A percentile compares a stretch with the other conserved stretches of the same genome.
Evolutionary conservation across 257 asterid species (phyloP).

Genomic region (Solanum infundibuliforme): DNA sequence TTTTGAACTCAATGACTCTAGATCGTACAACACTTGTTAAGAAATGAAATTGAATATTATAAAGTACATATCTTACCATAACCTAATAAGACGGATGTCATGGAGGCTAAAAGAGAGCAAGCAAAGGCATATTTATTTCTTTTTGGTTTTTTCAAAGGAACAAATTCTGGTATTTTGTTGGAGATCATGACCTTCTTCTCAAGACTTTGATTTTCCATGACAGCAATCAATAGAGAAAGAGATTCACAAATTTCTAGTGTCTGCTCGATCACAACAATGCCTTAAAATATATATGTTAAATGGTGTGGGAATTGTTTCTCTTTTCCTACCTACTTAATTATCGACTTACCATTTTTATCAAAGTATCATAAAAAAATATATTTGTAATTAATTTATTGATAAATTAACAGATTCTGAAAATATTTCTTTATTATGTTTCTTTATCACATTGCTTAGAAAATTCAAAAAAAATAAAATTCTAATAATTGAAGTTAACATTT

Average conservation of each 20-base stretch:
- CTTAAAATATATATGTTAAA: background rate
- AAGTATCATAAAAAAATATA: background rate
- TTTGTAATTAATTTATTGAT: background rate
- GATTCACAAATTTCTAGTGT: background rate
- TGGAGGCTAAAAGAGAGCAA: constrained; percentile 38
- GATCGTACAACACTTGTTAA: background rate
- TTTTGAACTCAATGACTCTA: background rate
- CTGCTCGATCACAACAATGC: background rate
- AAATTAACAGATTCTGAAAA: background rate
- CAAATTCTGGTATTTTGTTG: background rate
- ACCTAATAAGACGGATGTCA: constrained; percentile 37
- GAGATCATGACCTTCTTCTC: background rate
- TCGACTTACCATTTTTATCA: background rate
- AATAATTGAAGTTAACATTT: background rate
- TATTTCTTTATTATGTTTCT: background rate
- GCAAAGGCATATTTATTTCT: constrained; percentile 34
- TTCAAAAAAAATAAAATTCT: too few relatives aligned
- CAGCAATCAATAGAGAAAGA: background rate
- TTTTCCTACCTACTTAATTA: background rate
- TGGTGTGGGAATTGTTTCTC: background rate
- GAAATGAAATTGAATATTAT: background rate
- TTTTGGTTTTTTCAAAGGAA: constrained; percentile 1
- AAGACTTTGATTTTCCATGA: background rate
- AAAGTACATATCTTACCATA: constrained; percentile 18
- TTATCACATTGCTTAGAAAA: background rate